A percentile compares a stretch with the other conserved stretches of the same genome.
These are phyloP conservation scores for Ophiostoma sp. DNA, from an alignment of 2,329 filamentous ascomycete species.

Conservation along the genomic window DNA sequence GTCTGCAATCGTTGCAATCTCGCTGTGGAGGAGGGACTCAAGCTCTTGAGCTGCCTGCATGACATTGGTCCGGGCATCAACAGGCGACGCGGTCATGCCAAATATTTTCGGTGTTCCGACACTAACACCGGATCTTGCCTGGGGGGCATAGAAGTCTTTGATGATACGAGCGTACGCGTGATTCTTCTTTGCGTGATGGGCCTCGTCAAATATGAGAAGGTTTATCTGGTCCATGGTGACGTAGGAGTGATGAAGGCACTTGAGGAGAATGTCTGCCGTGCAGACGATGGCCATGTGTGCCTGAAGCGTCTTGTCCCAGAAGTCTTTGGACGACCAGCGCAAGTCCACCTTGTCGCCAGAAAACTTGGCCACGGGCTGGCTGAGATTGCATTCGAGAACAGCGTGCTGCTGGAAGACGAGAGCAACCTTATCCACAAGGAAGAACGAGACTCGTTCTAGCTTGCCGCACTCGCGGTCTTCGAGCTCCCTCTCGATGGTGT, in stretches of 20 bases:
- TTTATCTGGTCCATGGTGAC: slow-evolving; percentile 79
- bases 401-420: slow-evolving; percentile 85
- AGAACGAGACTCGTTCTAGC: slow-evolving; percentile 68
- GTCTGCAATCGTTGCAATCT: slow-evolving; percentile 67
- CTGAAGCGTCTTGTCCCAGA: slow-evolving; percentile 48
- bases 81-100: slow-evolving; percentile 94
- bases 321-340: slow-evolving; percentile 37
- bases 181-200: slow-evolving; percentile 90
- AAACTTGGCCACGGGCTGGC: slow-evolving; percentile 66
- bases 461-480: slow-evolving; percentile 58
- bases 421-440: slow-evolving; percentile 83
- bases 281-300: slow-evolving; percentile 83
- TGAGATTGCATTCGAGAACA: slow-evolving; percentile 74
- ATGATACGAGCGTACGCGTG: slow-evolving; percentile 88
- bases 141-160: slow-evolving; percentile 69
- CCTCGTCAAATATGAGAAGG: slow-evolving; percentile 90
- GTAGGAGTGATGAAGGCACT: slow-evolving; percentile 73
- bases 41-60: slow-evolving; percentile 64
- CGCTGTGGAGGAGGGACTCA: slow-evolving; percentile 70
- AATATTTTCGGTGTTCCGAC: slow-evolving; percentile 67
- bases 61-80: slow-evolving; percentile 75
- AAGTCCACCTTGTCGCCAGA: slow-evolving; percentile 61
- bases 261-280: slow-evolving; percentile 79
- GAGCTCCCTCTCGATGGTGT: slow-evolving; percentile 72
- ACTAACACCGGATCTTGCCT: slow-evolving; percentile 35